Evolutionary conservation across 352 stramenopile species (phyloP).

Genomic region (Peronosclerospora sorghi): DNA sequence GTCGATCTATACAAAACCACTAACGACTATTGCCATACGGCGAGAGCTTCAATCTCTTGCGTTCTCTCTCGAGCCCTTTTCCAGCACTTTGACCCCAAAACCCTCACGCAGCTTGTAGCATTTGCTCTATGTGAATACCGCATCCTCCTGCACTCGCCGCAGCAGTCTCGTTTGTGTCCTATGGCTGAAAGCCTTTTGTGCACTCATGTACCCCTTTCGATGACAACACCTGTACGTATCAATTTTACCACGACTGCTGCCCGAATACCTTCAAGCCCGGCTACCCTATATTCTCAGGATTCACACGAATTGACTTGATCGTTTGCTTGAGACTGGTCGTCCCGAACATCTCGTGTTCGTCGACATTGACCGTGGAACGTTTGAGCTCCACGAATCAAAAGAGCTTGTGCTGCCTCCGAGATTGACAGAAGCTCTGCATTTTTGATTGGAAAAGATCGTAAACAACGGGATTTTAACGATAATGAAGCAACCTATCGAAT

Average conservation of each 20-base stretch:
- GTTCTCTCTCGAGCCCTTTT: conserved; percentile 67
- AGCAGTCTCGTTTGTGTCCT: conserved; percentile 63
- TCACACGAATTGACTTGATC: conserved; percentile 55
- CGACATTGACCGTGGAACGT: conserved; percentile 58
- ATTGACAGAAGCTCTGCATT: conserved; percentile 34
- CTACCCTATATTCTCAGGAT: conserved; percentile 78
- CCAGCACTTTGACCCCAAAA: conserved; percentile 64
- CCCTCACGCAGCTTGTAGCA: conserved; percentile 47
- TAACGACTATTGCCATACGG: conserved; percentile 37
- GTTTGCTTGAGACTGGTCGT: conserved; percentile 50
- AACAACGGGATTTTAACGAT: too few relatives aligned
- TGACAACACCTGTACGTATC: conserved; percentile 83
- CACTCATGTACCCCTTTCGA: conserved; percentile 76
- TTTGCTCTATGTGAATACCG: conserved; percentile 73
- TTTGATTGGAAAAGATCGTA: conserved; percentile 44
- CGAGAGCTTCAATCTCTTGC: conserved; percentile 52
- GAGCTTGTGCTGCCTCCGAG: conserved; percentile 46
- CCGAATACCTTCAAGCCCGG: conserved; percentile 75
- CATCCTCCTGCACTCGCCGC: conserved; percentile 63
- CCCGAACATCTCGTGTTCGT: conserved; percentile 79
- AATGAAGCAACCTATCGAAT: too few relatives aligned
- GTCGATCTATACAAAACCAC: conserved; percentile 48
- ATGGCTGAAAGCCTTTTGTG: conserved; percentile 63
- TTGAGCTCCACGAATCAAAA: conserved; percentile 42
- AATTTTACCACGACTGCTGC: conserved; percentile 67